These are phyloP conservation scores for Aspergillus aculeatus DNA, from an alignment of 2,329 filamentous ascomycete species.

Conservation along the genomic window DNA sequence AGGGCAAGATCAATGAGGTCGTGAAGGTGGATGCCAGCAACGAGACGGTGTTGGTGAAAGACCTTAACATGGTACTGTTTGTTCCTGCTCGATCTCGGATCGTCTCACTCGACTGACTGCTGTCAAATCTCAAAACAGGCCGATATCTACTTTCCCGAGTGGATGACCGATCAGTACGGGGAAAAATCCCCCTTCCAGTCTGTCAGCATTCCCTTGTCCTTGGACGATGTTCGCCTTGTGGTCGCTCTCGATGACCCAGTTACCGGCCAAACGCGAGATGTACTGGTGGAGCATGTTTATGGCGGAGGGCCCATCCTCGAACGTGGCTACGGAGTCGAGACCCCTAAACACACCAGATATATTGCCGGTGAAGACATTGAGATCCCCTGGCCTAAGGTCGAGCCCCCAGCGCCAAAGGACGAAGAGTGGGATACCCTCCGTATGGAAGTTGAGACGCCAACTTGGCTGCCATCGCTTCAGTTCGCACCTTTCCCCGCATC, in stretches of 20 bases:
- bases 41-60: conserved; percentile 62
- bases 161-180: conserved; percentile 37
- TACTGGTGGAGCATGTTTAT: conserved; percentile 71
- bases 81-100: background rate
- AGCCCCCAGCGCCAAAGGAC: conserved; percentile 53
- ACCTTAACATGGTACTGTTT: conserved; percentile 60
- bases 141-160: conserved; percentile 44
- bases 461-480: conserved; percentile 76
- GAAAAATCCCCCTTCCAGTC: conserved; percentile 45
- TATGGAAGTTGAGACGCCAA: conserved; percentile 69
- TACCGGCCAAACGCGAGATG: conserved; percentile 67
- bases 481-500: conserved; percentile 72
- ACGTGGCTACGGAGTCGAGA: conserved; percentile 46
- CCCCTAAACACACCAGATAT: conserved; percentile 48
- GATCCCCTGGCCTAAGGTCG: conserved; percentile 72
- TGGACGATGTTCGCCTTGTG: conserved; percentile 77
- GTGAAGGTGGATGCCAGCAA: conserved; percentile 53
- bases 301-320: conserved; percentile 53
- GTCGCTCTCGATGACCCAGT: conserved; percentile 67
- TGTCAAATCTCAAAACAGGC: conserved; percentile 28
- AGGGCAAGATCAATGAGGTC: conserved; percentile 80
- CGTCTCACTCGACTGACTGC: conserved; percentile 1
- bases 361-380: conserved; percentile 69
- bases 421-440: conserved; percentile 69
- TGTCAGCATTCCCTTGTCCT: conserved; percentile 59